Conservation (phyloP, 2,329 filamentous ascomycete species). For the Beauveria varroae region DNA sequence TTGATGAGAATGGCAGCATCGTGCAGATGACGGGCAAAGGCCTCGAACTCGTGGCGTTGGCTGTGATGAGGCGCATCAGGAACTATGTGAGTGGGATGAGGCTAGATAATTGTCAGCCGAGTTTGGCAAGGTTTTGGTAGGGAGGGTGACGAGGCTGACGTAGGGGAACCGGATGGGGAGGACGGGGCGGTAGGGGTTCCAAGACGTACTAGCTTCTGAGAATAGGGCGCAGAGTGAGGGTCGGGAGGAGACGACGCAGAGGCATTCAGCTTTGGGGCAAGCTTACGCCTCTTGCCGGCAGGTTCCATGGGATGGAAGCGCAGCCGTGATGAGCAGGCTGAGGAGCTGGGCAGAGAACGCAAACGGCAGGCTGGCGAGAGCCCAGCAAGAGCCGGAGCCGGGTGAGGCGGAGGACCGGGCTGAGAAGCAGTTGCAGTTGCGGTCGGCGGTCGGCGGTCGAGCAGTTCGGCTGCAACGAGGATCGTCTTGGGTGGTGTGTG, state of each 20-base stretch:
- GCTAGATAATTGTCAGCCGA: slow-evolving; percentile 5
- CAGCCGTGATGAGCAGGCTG: background rate
- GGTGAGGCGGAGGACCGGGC: background rate
- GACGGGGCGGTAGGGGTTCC: background rate
- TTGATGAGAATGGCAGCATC: slow-evolving; percentile 62
- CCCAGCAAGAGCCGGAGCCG: background rate
- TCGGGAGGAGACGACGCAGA: background rate
- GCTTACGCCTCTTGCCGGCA: slow-evolving; percentile 35
- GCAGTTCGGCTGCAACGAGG: background rate
- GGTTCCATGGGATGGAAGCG: slow-evolving; percentile 28
- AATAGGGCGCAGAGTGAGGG: slow-evolving; percentile 17
- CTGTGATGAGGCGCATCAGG: slow-evolving; percentile 18
- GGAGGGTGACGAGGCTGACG: slow-evolving; percentile 17
- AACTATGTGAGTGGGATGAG: slow-evolving; percentile 4
- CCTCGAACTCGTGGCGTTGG: slow-evolving; percentile 56
- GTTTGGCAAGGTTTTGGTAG: slow-evolving; percentile 23
- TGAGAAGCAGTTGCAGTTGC: background rate
- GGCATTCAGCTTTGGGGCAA: slow-evolving; percentile 33
- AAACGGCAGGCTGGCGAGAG: background rate
- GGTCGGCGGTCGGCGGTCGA: background rate
- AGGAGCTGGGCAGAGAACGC: background rate
- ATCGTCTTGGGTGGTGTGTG: background rate
- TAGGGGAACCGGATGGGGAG: background rate
- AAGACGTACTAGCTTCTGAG: slow-evolving; percentile 13
- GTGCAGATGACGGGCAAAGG: slow-evolving; percentile 59